phyloP scores from a whole-genome alignment of 768 basidiomycete species.

The Agaricus blazei region DNA sequence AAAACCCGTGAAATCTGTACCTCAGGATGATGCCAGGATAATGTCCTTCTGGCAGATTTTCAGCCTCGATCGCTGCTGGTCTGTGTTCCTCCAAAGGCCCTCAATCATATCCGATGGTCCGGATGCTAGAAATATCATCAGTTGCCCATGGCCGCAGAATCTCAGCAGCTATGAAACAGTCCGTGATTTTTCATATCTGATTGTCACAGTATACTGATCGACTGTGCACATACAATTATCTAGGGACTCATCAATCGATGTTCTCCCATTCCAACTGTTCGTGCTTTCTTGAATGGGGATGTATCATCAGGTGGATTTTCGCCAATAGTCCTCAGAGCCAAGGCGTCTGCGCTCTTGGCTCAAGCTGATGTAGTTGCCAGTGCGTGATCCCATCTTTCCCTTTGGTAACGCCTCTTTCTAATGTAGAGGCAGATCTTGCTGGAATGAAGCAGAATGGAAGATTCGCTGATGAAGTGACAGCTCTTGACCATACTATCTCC shows the following conservation, averaged over 20 bases:
- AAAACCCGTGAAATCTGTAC: conserved; percentile 51
- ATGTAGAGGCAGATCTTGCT: conserved; percentile 13
- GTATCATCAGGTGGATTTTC: conserved; percentile 56
- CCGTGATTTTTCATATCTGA: conserved; percentile 19
- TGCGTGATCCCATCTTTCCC: conserved; percentile 28
- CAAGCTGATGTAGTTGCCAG: conserved; percentile 58
- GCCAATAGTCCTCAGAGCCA: conserved; percentile 59
- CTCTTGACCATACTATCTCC: conserved; percentile 58
- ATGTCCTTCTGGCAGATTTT: conserved; percentile 83
- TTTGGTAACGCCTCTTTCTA: background rate
- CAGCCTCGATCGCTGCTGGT: conserved; percentile 78
- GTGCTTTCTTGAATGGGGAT: conserved; percentile 57
- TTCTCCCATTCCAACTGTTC: conserved; percentile 52
- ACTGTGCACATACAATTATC: conserved; percentile 4
- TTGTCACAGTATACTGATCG: conserved; percentile 2
- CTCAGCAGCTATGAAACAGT: conserved; percentile 71
- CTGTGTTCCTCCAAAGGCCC: conserved; percentile 65
- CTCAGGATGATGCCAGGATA: conserved; percentile 68
- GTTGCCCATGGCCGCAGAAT: conserved; percentile 73
- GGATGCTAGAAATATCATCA: conserved; percentile 52
- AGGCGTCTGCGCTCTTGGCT: conserved; percentile 73
- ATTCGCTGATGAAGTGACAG: conserved; percentile 53
- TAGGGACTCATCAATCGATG: conserved; percentile 56
- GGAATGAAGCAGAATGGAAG: conserved; percentile 40
- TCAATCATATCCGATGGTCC: conserved; percentile 59